Conservation (phyloP, 176 grass and related monocot genomes). For the Poa pratensis region DNA sequence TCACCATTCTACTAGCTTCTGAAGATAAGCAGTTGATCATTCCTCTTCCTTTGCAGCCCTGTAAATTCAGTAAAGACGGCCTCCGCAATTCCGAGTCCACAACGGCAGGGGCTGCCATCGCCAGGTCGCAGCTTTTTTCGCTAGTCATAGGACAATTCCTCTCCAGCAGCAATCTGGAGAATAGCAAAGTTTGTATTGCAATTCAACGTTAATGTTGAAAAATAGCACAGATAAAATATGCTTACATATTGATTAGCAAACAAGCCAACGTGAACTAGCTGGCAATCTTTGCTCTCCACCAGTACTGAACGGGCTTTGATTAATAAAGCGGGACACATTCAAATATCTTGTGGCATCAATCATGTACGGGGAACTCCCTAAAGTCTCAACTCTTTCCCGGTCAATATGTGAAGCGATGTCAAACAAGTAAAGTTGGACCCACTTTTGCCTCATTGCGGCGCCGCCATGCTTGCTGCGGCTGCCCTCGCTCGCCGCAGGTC, state of each 20-base stretch:
- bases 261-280: conserved; percentile 83
- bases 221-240: conserved; percentile 4
- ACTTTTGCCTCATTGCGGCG: not conserved
- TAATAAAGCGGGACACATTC: conserved; percentile 95
- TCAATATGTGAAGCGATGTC: conserved; percentile 73
- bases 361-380: conserved; percentile 51
- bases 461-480: too few relatives aligned
- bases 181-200: not conserved
- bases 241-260: conserved; percentile 88
- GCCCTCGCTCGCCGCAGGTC: too few relatives aligned
- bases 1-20: conserved; percentile 4
- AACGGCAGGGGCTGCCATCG: too few relatives aligned
- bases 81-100: too few relatives aligned
- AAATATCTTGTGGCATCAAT: conserved; percentile 87
- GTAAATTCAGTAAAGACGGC: too few relatives aligned
- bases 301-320: conserved; percentile 65
- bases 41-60: too few relatives aligned
- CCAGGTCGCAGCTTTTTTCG: too few relatives aligned
- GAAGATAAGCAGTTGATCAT: not conserved
- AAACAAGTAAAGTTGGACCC: conserved; percentile 60
- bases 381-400: conserved; percentile 48
- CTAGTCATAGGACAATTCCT: not conserved
- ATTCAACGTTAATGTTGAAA: not conserved
- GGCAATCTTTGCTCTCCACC: conserved; percentile 83
- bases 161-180: conserved; percentile 26